phyloP scores from a whole-genome alignment of 306 rosid species.

The Cucurbita ficifolia region DNA sequence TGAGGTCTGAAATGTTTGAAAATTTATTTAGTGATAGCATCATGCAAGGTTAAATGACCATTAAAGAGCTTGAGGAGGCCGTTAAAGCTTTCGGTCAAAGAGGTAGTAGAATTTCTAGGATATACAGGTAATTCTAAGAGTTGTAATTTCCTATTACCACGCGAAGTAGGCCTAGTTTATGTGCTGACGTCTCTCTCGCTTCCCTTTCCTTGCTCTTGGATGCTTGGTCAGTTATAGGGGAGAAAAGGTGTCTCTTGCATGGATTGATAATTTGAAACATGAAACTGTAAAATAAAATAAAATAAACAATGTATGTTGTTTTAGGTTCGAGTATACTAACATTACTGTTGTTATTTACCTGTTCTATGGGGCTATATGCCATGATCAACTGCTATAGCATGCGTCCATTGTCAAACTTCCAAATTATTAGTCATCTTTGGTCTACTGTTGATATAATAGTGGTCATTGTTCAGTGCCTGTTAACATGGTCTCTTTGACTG shows the following conservation, averaged over 20 bases:
- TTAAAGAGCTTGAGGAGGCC: slow-evolving; percentile 59
- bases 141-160: neutral
- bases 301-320: neutral
- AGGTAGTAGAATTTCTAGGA: slow-evolving; percentile 72
- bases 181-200: slow-evolving; percentile 3
- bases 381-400: neutral
- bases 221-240: slow-evolving; percentile 17
- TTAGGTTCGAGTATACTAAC: neutral
- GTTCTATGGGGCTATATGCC: neutral
- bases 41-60: slow-evolving; percentile 63
- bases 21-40: slow-evolving; percentile 24
- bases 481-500: neutral
- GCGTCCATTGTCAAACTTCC: neutral
- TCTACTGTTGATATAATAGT: neutral
- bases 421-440: neutral
- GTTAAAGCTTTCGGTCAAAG: slow-evolving; percentile 44
- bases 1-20: neutral
- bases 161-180: slow-evolving; percentile 2
- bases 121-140: slow-evolving; percentile 68
- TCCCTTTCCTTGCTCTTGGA: slow-evolving; percentile 41
- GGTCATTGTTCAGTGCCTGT: neutral
- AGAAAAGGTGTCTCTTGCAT: neutral
- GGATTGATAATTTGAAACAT: neutral
- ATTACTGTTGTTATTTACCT: neutral
- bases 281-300: neutral